phyloP scores from a whole-genome alignment of 805 yeast genomes.

The Barnettozyma populi region DNA sequence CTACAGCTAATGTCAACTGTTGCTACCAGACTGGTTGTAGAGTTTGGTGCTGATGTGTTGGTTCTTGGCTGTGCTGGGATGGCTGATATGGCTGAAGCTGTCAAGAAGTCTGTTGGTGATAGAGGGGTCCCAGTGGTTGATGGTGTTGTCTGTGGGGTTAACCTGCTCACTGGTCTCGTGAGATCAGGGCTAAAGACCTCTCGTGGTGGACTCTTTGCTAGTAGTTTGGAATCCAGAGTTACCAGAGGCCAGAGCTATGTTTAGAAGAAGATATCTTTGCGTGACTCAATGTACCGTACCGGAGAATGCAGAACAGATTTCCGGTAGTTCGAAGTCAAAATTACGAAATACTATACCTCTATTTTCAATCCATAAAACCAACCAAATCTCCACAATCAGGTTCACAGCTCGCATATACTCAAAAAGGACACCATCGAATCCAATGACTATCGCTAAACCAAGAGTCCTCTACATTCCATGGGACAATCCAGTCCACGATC shows the following conservation, averaged over 20 bases:
- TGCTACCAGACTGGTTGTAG: slow-evolving; percentile 24
- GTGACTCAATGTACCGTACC: too few relatives aligned
- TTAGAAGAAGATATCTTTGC: not conserved
- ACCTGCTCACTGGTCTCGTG: slow-evolving; percentile 20
- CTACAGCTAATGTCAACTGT: slow-evolving; percentile 23
- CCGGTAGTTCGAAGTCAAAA: too few relatives aligned
- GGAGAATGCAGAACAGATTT: too few relatives aligned
- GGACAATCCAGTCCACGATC: slow-evolving; percentile 34
- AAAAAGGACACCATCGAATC: too few relatives aligned
- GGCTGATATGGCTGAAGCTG: slow-evolving; percentile 26
- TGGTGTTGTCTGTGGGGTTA: slow-evolving; percentile 26
- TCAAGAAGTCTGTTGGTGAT: slow-evolving; percentile 15
- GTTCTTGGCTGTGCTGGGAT: slow-evolving; percentile 32
- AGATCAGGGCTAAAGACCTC: slow-evolving; percentile 26
- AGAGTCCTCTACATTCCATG: slow-evolving; percentile 35
- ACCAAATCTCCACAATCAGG: too few relatives aligned
- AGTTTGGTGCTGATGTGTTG: slow-evolving; percentile 26
- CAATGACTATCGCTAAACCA: slow-evolving; percentile 24
- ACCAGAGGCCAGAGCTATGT: slow-evolving; percentile 21
- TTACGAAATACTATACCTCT: too few relatives aligned
- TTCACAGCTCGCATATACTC: too few relatives aligned
- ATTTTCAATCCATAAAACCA: too few relatives aligned
- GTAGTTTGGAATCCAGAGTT: slow-evolving; percentile 16
- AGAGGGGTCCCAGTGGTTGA: slow-evolving; percentile 23
- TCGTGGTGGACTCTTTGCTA: slow-evolving; percentile 24